Evolutionary conservation across 805 yeast species (phyloP), one percentile per base, ranked within the genome.

Genomic region (Tetrapisispora arboricola): DNA sequence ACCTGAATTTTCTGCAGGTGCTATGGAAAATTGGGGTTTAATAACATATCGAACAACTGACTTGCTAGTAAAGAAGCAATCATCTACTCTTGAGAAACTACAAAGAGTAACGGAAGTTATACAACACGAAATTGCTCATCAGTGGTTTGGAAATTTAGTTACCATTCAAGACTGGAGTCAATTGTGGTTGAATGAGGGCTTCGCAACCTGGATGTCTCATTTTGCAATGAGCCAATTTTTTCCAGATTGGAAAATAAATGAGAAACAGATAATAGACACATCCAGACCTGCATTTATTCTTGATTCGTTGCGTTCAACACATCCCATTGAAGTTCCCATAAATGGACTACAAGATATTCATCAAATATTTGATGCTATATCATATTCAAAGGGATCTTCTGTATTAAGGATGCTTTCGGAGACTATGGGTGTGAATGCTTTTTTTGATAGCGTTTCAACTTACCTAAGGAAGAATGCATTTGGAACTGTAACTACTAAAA

Each of bases 131-230:
- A 71, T 84, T 65, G 92, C 94, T 36, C 94, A 84, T 62, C 94
- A 84, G 67, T 84, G 94, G 94, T 84, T 84, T 55, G 94, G 94
- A 57, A 80, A 84, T 63, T 70, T 84, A 63, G 94, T 84, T 45
- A 84, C 94, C 41, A 84, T 84, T 94, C 87, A 83, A 55, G 84
- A 85, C 80, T 84, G 94, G 94, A 85, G 82, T 61, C 90, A 85
- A 48, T 71, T 84, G 53, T 84, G 92, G 90, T 73, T 84, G 52
- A 84, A 84, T 59, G 94, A 84, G 66, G 90, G 92, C 33, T 84
- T 84, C 53, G 94, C 94, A 36, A 84, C 94, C 40, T 84, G 90
- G 85, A 82, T 81, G 81, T 83, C 90, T 4, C 82, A 88, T 87
- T 80, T 74, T 57, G 80, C 88, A 9, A 78, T 84, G 60, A 78